Evolutionary conservation across 352 stramenopile genomes (phyloP).

Genomic region (Aphanomyces euteiches): DNA sequence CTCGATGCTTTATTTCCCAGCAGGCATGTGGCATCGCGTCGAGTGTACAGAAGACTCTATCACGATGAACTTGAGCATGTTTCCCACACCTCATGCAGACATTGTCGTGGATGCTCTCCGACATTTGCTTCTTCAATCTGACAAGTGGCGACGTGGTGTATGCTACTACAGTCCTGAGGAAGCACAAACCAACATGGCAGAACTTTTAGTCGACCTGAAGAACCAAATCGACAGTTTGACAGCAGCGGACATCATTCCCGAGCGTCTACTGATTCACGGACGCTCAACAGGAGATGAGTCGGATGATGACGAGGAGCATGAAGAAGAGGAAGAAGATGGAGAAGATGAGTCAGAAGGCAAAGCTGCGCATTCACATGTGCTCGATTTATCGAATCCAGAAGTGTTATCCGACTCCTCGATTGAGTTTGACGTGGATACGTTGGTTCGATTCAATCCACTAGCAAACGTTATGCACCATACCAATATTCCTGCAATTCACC

Average conservation of each 20-base stretch:
- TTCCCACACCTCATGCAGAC: slow-evolving; percentile 35
- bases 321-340: slow-evolving; percentile 19
- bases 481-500: slow-evolving; percentile 23
- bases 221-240: not conserved
- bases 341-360: slow-evolving; percentile 16
- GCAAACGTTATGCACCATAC: slow-evolving; percentile 15
- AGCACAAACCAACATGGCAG: slow-evolving; percentile 5
- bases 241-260: slow-evolving; percentile 20
- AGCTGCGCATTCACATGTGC: not conserved
- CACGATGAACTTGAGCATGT: slow-evolving; percentile 39
- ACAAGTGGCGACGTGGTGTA: slow-evolving; percentile 17
- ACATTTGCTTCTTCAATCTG: slow-evolving; percentile 31
- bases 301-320: slow-evolving; percentile 14
- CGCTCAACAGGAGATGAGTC: not conserved
- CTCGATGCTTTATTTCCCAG: slow-evolving; percentile 41
- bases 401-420: slow-evolving; percentile 6
- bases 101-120: slow-evolving; percentile 31
- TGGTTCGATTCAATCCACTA: slow-evolving; percentile 14
- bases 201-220: not conserved
- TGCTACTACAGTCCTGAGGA: not conserved
- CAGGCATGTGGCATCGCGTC: slow-evolving; percentile 39
- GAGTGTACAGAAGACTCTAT: slow-evolving; percentile 40
- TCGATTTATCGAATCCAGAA: not conserved
- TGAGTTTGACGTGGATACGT: not conserved
- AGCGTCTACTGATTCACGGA: slow-evolving; percentile 21